Conservation (phyloP, 2,329 filamentous ascomycete genomes). For the Claviceps lovelessii region DNA sequence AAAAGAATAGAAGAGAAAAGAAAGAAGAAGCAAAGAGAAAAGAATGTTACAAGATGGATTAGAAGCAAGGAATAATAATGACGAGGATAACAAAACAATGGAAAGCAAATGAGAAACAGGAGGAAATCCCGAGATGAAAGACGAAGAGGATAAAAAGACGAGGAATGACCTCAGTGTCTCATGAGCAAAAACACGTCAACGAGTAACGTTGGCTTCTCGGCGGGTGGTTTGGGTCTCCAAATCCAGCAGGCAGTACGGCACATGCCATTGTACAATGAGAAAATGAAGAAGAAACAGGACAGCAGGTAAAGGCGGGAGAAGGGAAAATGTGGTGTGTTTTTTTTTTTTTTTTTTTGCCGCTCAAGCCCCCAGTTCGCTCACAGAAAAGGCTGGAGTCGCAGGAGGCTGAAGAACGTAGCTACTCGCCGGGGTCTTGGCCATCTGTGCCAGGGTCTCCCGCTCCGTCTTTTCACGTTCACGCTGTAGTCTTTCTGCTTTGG, state of each 20-base stretch:
- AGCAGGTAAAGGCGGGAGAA: neutral
- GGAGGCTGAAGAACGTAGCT: constrained; percentile 25
- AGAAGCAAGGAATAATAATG: neutral
- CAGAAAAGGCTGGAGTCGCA: constrained; percentile 22
- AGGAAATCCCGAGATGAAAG: neutral
- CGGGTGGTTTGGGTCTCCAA: neutral
- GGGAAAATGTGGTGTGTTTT: neutral
- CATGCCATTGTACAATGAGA: neutral
- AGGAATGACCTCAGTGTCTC: neutral
- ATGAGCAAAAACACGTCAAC: neutral
- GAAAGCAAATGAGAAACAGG: neutral
- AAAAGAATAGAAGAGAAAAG: neutral
- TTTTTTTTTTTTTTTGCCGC: neutral
- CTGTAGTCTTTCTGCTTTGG: constrained; percentile 70
- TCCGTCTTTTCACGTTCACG: constrained; percentile 72
- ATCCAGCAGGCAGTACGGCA: neutral
- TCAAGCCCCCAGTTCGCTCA: constrained; percentile 23
- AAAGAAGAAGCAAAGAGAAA: neutral
- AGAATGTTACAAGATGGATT: neutral
- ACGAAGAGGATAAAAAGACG: neutral
- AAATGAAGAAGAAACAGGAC: neutral
- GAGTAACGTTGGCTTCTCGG: neutral
- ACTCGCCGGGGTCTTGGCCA: constrained; percentile 24
- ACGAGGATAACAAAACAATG: neutral
- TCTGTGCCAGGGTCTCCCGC: constrained; percentile 39